phyloP scores from a whole-genome alignment of 352 stramenopile genomes.

The Phytopythium cucurbitacearum region DNA sequence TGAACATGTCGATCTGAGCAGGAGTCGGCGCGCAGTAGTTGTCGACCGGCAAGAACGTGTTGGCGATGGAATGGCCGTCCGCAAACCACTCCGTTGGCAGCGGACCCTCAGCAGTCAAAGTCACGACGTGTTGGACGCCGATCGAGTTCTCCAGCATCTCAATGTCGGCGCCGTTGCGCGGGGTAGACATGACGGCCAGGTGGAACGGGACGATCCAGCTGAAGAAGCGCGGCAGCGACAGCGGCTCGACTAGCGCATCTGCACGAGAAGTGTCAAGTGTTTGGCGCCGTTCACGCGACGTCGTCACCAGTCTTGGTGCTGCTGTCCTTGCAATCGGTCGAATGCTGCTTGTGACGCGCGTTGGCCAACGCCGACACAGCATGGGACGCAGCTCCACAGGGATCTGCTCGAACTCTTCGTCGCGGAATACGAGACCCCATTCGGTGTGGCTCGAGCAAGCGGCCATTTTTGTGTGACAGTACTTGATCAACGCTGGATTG shows the following conservation, averaged over 20 bases:
- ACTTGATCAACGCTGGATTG: conserved; percentile 6
- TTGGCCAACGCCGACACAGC: conserved; percentile 20
- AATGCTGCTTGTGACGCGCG: neutral
- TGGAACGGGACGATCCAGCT: conserved; percentile 42
- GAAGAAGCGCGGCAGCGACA: conserved; percentile 33
- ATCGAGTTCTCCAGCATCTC: conserved; percentile 20
- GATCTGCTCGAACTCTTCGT: conserved; percentile 24
- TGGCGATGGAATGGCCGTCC: conserved; percentile 12
- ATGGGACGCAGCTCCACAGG: conserved; percentile 10
- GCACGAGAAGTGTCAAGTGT: neutral
- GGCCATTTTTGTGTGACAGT: conserved; percentile 16
- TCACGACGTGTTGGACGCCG: conserved; percentile 30
- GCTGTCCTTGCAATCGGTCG: no score
- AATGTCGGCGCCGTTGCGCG: conserved; percentile 26
- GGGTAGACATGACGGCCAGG: conserved; percentile 35
- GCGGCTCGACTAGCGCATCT: neutral
- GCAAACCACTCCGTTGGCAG: conserved; percentile 26
- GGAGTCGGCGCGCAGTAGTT: conserved; percentile 54
- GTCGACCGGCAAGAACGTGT: conserved; percentile 43
- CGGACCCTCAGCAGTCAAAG: conserved; percentile 33
- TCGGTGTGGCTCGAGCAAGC: conserved; percentile 22
- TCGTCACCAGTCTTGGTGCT: neutral
- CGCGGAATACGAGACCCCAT: conserved; percentile 25
- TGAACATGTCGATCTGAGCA: conserved; percentile 61
- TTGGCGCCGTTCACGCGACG: conserved; percentile 7